Evolutionary conservation across 2,329 filamentous ascomycete genomes (phyloP).

Genomic region (Dichotomopilus funicola): DNA sequence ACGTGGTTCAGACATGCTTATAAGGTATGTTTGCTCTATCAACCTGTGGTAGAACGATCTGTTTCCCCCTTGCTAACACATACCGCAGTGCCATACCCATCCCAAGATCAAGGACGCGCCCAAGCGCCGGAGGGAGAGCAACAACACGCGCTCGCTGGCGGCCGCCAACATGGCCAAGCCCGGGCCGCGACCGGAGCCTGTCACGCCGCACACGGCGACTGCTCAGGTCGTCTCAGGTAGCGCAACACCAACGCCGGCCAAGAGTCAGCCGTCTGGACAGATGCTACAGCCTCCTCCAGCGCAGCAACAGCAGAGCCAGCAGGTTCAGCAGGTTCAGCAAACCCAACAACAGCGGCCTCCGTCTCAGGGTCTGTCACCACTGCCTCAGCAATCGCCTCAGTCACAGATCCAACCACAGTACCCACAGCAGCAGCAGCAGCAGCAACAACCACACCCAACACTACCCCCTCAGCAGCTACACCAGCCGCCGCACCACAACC

Average conservation of each 20-base stretch:
- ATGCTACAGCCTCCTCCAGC: slow-evolving; percentile 26
- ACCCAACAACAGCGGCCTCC: slow-evolving; percentile 10
- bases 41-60: too few relatives aligned
- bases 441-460: slow-evolving; percentile 25
- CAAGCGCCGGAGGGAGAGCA: slow-evolving; percentile 60
- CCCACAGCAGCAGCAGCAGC: slow-evolving; percentile 2
- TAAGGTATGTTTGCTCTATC: slow-evolving; percentile 52
- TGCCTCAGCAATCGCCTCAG: slow-evolving; percentile 15
- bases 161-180: slow-evolving; percentile 39
- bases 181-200: slow-evolving; percentile 38
- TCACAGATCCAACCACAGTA: slow-evolving; percentile 14
- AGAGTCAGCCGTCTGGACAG: slow-evolving; percentile 21
- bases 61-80: slow-evolving; percentile 3
- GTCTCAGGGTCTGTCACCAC: slow-evolving; percentile 12
- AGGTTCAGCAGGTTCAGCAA: slow-evolving; percentile 15
- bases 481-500: slow-evolving; percentile 3
- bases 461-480: slow-evolving; percentile 21
- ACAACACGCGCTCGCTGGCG: slow-evolving; percentile 40
- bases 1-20: slow-evolving; percentile 88
- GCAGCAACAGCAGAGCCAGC: slow-evolving; percentile 23
- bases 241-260: slow-evolving; percentile 34
- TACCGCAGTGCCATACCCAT: slow-evolving; percentile 58
- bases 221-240: slow-evolving; percentile 27
- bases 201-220: slow-evolving; percentile 41
- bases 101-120: slow-evolving; percentile 65